These are phyloP conservation scores for Phytophthora cactorum DNA, from an alignment of 352 stramenopile genomes.

Conservation along the genomic window DNA sequence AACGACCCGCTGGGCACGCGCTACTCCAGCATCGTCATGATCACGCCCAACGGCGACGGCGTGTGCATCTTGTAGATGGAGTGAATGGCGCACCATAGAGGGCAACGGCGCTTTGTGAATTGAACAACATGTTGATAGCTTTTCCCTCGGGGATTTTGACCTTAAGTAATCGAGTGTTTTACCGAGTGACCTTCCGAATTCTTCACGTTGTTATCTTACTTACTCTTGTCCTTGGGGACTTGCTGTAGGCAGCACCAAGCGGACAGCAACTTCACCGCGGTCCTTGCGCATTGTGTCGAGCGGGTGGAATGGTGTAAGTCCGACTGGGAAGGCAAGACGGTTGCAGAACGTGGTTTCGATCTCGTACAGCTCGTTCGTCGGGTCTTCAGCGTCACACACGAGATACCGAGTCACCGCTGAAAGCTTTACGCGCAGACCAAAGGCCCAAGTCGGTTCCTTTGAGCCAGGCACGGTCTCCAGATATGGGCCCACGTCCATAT, in stretches of 20 bases:
- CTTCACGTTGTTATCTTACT: background rate
- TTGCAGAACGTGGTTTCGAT: constrained; percentile 68
- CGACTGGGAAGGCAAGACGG: constrained; percentile 64
- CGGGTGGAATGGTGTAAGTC: constrained; percentile 58
- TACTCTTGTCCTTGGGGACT: background rate
- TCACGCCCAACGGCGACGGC: constrained; percentile 81
- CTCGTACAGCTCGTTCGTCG: constrained; percentile 60
- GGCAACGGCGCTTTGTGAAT: constrained; percentile 29
- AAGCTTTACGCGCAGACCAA: constrained; percentile 64
- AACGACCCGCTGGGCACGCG: constrained; percentile 77
- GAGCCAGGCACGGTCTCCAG: constrained; percentile 25
- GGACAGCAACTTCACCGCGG: constrained; percentile 44
- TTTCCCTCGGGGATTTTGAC: constrained; percentile 29
- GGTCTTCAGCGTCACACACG: constrained; percentile 72
- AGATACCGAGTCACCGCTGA: constrained; percentile 72
- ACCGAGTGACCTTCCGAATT: constrained; percentile 5
- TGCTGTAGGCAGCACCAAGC: constrained; percentile 24
- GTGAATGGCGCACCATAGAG: constrained; percentile 18
- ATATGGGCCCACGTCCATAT: constrained; percentile 69
- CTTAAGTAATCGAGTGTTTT: constrained; percentile 36
- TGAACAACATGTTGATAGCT: constrained; percentile 39
- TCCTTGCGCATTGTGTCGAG: constrained; percentile 61
- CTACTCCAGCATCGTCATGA: constrained; percentile 90
- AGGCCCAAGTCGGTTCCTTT: constrained; percentile 46
- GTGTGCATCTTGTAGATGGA: constrained; percentile 70